phyloP scores from a whole-genome alignment of 2,329 filamentous ascomycete genomes.

The Colletotrichum navitas region DNA sequence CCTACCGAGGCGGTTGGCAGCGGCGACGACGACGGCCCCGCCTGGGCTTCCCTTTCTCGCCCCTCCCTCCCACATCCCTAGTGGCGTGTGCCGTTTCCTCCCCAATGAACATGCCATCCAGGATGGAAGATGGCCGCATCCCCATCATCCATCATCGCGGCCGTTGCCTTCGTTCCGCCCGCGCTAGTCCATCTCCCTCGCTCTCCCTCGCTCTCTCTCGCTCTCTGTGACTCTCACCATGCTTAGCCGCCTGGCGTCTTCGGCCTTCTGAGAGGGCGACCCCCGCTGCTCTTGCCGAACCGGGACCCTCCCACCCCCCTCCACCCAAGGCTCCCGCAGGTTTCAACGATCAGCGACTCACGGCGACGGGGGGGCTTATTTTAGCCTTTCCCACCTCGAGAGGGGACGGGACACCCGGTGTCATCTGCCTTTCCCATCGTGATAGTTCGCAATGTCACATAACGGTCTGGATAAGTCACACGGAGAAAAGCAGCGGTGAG shows the following conservation, averaged over 20 bases:
- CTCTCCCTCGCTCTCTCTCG: background rate
- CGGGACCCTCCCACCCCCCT: too few relatives aligned
- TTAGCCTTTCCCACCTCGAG: conserved; percentile 5
- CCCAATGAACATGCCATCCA: conserved; percentile 1
- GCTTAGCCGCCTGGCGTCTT: background rate
- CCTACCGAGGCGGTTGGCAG: too few relatives aligned
- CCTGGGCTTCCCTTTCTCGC: background rate
- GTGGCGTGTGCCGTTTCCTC: background rate
- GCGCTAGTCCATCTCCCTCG: background rate
- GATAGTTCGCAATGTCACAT: conserved; percentile 6
- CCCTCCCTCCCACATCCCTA: background rate
- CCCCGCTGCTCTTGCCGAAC: background rate
- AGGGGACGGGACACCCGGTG: background rate
- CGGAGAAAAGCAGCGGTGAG: background rate
- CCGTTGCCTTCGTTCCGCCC: background rate
- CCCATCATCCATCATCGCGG: background rate
- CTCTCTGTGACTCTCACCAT: background rate
- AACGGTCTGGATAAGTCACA: background rate
- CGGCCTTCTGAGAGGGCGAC: background rate
- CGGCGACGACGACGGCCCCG: background rate
- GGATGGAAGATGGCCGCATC: background rate
- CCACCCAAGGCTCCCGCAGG: background rate
- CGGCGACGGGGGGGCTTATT: background rate
- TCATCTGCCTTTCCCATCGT: background rate
- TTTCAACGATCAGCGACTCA: conserved; percentile 16